Base-by-base conservation (phyloP, 495 filamentous ascomycete species). In the Coniosporium apollinis region DNA sequence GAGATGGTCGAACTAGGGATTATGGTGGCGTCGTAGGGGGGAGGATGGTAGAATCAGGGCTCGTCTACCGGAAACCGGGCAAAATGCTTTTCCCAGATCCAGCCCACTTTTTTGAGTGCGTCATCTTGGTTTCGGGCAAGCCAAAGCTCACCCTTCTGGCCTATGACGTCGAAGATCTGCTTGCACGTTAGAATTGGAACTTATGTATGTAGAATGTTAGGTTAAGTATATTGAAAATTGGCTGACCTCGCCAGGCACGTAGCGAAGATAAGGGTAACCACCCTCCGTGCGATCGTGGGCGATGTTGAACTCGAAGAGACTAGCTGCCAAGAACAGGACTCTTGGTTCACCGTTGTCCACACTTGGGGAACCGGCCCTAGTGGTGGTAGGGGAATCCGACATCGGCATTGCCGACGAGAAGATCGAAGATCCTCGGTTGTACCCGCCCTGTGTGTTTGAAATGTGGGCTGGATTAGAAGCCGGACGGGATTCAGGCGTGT, bases 81-180 rank as follows among this genome's bases (percentile, higher is more conserved):
- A 60, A 97, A 96, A 59, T 97, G 89, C 51, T 93, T 91, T 47
- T 80, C 89, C 89, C 89, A 97, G 42, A 97, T 92, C 89, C 89
- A 97, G 28, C 89, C 89, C n/a, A 94, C 70, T 42, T 72, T 63
- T 16, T 71, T 65, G 13, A 59, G 61, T 3, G 68, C 59, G 55
- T 97, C 91, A 51, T 97, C 89, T 56, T 97, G 89, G 50, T 97
- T 97, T 51, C 78, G 81, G 5, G 89, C 89, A 20, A 97, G 74
- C 91, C 89, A 97, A 11, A 96, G 74, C 60, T 96, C 89, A 34
- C 89, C 89, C 54, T 96, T 96, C 51, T 92, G 82, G 34, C 74
- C 89, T 45, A 96, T 80, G 37, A 55, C 49, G 33, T 62, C 54
- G 85, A 64, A 64, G 25, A 64, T 54, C 51, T 54, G 26, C 17